Conservation (phyloP, 2,329 filamentous ascomycete species). For the Pestalotiopsis sp. region DNA sequence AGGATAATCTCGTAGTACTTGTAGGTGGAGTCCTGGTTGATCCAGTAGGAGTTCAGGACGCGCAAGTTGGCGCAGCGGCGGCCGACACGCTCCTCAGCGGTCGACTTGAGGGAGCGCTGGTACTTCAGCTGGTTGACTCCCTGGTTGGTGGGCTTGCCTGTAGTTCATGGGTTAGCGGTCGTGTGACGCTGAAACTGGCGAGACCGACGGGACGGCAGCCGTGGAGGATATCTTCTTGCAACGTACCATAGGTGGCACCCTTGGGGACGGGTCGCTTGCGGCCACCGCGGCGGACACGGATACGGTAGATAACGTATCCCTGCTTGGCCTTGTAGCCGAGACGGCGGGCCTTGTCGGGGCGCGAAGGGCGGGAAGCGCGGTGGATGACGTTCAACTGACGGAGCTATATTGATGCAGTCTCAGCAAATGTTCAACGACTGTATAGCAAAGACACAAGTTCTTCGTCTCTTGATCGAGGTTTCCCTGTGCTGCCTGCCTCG, state of each 20-base stretch:
- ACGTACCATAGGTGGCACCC: slow-evolving; percentile 97
- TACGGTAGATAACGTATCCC: slow-evolving; percentile 99
- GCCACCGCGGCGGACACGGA: slow-evolving; percentile 97
- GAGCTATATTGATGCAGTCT: slow-evolving; percentile 99
- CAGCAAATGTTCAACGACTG: slow-evolving; percentile 99
- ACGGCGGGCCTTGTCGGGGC: slow-evolving; percentile 99
- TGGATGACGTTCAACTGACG: slow-evolving; percentile 99
- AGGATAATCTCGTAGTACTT: slow-evolving; percentile 99
- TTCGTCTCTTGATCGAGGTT: slow-evolving; percentile 3
- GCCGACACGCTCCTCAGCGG: slow-evolving; percentile 99
- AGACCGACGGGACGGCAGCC: not conserved
- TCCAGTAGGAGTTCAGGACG: slow-evolving; percentile 99
- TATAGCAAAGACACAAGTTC: slow-evolving; percentile 70
- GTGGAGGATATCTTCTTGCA: not conserved
- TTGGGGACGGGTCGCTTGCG: slow-evolving; percentile 95
- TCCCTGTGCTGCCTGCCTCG: not conserved
- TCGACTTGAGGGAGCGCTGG: slow-evolving; percentile 97
- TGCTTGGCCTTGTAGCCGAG: slow-evolving; percentile 99
- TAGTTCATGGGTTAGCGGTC: slow-evolving; percentile 23
- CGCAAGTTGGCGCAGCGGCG: slow-evolving; percentile 98
- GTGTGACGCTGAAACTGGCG: slow-evolving; percentile 7
- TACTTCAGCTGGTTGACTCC: slow-evolving; percentile 99
- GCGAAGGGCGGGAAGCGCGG: slow-evolving; percentile 95
- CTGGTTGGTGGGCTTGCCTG: slow-evolving; percentile 99
- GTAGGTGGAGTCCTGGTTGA: slow-evolving; percentile 99